Conservation (phyloP, 2,329 filamentous ascomycete genomes). For the Colletotrichum limetticola region DNA sequence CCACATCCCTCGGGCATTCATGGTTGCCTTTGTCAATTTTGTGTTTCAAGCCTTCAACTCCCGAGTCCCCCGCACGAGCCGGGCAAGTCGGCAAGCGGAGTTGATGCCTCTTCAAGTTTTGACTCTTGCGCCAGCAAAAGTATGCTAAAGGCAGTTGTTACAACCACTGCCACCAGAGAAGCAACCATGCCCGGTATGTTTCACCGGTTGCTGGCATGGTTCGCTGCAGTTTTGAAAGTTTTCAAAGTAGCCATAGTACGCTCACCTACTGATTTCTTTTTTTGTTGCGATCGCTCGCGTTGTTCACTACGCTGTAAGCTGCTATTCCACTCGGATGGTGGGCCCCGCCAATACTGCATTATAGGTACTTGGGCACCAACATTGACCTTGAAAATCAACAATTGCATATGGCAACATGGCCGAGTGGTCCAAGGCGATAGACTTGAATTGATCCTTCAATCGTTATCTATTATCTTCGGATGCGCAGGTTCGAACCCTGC, state of each 20-base stretch:
- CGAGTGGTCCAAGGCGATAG: slow-evolving; percentile 34
- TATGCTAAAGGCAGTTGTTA: neutral
- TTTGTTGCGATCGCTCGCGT: neutral
- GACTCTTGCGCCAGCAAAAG: slow-evolving; percentile 1
- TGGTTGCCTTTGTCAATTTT: neutral
- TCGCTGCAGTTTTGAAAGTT: neutral
- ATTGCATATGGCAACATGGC: slow-evolving; percentile 24
- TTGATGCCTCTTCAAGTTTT: neutral
- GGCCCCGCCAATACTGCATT: accelerated
- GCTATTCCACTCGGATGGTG: neutral
- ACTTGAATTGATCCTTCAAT: slow-evolving; percentile 23
- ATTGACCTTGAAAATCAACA: accelerated
- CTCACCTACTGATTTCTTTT: neutral
- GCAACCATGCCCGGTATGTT: too few relatives aligned
- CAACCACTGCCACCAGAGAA: neutral
- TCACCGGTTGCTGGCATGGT: neutral
- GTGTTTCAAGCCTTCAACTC: neutral
- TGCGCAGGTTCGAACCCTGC: slow-evolving; percentile 36
- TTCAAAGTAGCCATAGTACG: neutral
- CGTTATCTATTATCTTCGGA: slow-evolving; percentile 31
- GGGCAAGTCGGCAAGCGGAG: neutral
- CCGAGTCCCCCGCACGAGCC: neutral
- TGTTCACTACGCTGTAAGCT: neutral
- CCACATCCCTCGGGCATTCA: neutral
- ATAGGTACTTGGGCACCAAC: accelerated